phyloP scores from a whole-genome alignment of 345 rosid species.

The Balakata baccata region DNA sequence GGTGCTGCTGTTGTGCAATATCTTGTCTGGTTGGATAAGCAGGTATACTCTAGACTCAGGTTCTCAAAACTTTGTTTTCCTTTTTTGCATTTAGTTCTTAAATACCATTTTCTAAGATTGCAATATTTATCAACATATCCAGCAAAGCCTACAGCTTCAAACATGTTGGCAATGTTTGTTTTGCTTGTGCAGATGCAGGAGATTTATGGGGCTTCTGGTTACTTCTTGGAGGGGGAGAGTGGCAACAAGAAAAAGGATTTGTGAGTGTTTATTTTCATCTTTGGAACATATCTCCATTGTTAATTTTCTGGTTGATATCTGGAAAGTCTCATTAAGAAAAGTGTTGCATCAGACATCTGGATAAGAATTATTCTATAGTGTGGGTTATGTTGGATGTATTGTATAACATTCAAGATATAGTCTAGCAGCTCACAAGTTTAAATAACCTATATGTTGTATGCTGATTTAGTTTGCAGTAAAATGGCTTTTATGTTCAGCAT shows the following conservation, averaged over 20 bases:
- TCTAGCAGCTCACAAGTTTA: neutral
- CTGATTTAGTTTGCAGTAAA: neutral
- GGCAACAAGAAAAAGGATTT: constrained; percentile 39
- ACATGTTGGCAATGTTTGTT: constrained; percentile 19
- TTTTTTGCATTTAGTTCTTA: neutral
- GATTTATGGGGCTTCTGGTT: constrained; percentile 88
- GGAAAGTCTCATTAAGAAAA: neutral
- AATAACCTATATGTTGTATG: neutral
- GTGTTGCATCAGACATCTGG: neutral
- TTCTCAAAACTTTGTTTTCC: neutral
- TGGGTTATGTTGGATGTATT: neutral
- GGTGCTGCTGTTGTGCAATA: constrained; percentile 97
- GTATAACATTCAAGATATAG: neutral
- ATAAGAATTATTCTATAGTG: neutral
- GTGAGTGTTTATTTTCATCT: constrained; percentile 31
- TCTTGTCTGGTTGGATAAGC: constrained; percentile 87
- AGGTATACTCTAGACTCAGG: constrained; percentile 39
- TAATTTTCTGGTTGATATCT: neutral
- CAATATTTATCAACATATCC: neutral
- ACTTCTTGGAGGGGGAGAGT: constrained; percentile 62
- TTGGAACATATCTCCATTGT: neutral
- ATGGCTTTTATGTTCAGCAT: neutral
- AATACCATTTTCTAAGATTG: neutral
- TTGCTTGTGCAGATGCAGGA: constrained; percentile 71
- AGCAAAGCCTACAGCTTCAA: constrained; percentile 2